Evolutionary conservation across 1,284 basidiomycete genomes (phyloP).

Genomic region (Moesziomyces sp.): DNA sequence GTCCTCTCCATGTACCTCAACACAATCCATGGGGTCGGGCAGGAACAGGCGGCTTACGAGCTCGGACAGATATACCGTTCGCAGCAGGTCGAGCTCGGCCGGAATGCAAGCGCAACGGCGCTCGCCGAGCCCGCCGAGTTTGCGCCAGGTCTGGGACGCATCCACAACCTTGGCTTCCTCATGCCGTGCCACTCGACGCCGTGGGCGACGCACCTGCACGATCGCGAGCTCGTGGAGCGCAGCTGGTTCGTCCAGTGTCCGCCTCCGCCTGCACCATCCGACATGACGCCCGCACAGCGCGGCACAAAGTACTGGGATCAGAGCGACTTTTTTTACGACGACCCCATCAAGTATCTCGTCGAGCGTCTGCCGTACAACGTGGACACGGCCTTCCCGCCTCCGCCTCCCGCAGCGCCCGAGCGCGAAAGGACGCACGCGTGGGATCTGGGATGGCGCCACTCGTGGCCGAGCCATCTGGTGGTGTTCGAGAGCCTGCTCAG

Average conservation of each 20-base stretch:
- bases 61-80: constrained; percentile 25
- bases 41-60: constrained; percentile 46
- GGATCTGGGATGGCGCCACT: constrained; percentile 73
- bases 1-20: constrained; percentile 46
- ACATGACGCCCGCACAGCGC: constrained; percentile 13
- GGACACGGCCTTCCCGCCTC: constrained; percentile 74
- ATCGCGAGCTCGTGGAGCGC: constrained; percentile 18
- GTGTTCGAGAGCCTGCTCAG: constrained; percentile 80
- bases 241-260: constrained; percentile 60
- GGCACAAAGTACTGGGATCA: constrained; percentile 79
- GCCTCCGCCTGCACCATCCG: constrained; percentile 18
- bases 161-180: constrained; percentile 78
- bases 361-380: constrained; percentile 76
- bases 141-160: constrained; percentile 36
- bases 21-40: constrained; percentile 49
- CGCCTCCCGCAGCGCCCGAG: constrained; percentile 2
- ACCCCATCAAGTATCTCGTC: constrained; percentile 77
- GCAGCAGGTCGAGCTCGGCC: constrained; percentile 10
- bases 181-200: constrained; percentile 99
- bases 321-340: constrained; percentile 82
- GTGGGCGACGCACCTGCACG: constrained; percentile 88
- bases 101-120: constrained; percentile 62
- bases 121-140: constrained; percentile 65
- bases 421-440: constrained; percentile 6
- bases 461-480: constrained; percentile 83